Evolutionary conservation across 2,329 filamentous ascomycete species (phyloP), one percentile per base, ranked within the genome.

Genomic region (Diaporthe citriasiana): DNA sequence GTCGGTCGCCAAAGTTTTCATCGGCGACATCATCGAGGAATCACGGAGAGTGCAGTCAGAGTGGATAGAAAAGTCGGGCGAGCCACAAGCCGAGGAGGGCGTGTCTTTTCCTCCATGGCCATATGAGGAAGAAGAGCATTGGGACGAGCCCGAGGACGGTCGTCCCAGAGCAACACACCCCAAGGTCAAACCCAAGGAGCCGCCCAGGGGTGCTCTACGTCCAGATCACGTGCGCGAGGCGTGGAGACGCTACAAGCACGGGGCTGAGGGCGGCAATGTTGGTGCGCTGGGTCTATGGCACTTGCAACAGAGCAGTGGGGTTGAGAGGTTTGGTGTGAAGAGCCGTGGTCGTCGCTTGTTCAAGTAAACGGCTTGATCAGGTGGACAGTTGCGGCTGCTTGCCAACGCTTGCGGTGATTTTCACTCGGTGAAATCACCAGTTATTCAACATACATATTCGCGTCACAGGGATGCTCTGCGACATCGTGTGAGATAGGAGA

Each of bases 211-310:
- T 0, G 93, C 93, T 0, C 80, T 96, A 60, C 89, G 92, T 35
- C 93, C 94, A 0, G 93, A 95, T 75, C 93, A 95, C 82, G 82
- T 96, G 59, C 87, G 93, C 27, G 93, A 95, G 81, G 93, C 94
- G 7, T 86, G 93, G 80, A 86, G 93, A 72, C 87, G 93, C 65
- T 93, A 94, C 81, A 92, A 90, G 80, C 82, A 88, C 57, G 85
- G 89, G 33, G 85, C 89, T 5, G 92, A 93, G 78, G 91, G 92
- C 45, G 90, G 91, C 0, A 90, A 89, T 3, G 87, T 91, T 5
- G 91, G 91, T 4, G 87, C 89, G 77, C 85, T 91, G 76, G 85
- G 88, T 77, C 80, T 91, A 19, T 92, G 90, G 89, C 89, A 92
- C 77, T 83, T 86, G 25, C 91, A 93, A 79, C 88, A 90, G 72